Conservation (phyloP, 495 filamentous ascomycete species). For the Friedmanniomyces simplex region DNA sequence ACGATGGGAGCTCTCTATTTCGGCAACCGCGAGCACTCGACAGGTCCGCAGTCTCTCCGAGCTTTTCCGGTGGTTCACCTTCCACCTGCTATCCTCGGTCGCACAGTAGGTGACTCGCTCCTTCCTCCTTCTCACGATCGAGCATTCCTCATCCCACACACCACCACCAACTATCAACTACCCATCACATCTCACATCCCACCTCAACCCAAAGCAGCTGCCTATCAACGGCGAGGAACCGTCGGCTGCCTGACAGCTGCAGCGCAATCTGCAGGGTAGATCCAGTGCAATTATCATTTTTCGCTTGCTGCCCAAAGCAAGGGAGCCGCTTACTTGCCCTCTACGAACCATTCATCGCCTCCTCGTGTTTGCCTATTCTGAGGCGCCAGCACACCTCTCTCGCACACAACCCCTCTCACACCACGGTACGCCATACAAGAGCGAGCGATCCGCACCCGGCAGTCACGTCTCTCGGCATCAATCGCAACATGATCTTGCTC, state of each 20-base stretch:
- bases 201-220: neutral
- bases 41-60: neutral
- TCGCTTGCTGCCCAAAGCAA: conserved; percentile 2
- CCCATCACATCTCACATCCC: too few species aligned
- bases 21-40: neutral
- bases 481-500: conserved; percentile 14
- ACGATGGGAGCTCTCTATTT: neutral
- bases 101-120: neutral
- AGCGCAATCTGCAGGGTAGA: neutral
- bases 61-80: neutral
- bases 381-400: neutral
- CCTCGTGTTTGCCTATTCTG: neutral
- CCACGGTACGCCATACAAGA: too few species aligned
- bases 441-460: neutral
- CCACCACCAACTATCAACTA: too few species aligned
- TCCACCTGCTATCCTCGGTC: neutral
- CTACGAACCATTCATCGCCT: neutral
- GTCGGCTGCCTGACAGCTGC: neutral
- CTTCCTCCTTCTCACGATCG: neutral
- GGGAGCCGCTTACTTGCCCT: neutral
- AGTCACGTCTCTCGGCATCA: too few species aligned
- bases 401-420: too few species aligned
- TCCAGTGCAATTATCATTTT: neutral
- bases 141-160: neutral
- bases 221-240: neutral